phyloP scores from a whole-genome alignment of 129 eudicot genomes.

The Tagetes erecta region DNA sequence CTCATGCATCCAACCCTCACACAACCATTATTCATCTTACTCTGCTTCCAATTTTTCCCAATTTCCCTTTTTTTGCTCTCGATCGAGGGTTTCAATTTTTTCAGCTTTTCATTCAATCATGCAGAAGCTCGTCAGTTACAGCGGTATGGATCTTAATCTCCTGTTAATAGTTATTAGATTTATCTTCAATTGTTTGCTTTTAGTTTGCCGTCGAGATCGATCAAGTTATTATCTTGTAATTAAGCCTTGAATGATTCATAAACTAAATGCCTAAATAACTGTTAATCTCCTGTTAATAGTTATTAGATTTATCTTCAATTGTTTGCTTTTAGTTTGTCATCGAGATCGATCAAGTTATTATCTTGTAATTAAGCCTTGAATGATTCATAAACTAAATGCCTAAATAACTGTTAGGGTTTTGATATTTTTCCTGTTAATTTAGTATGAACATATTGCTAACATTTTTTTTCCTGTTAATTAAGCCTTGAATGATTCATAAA shows the following conservation, averaged over 20 bases:
- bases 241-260: too few relatives aligned
- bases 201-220: not conserved
- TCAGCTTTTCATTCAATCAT: constrained; percentile 41
- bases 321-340: not conserved
- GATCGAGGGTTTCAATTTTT: constrained; percentile 65
- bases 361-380: not conserved
- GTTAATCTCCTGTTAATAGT: not conserved
- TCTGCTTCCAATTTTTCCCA: not conserved
- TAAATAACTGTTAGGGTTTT: too few relatives aligned
- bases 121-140: constrained; percentile 73
- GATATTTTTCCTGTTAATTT: not conserved
- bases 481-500: too few relatives aligned
- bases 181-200: not conserved
- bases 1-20: constrained; percentile 50
- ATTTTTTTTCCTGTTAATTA: too few relatives aligned
- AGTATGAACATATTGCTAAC: not conserved
- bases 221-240: not conserved
- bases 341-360: not conserved
- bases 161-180: constrained; percentile 3
- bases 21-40: constrained; percentile 26
- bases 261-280: not conserved
- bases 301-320: not conserved
- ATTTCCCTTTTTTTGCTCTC: constrained; percentile 63
- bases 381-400: too few relatives aligned
- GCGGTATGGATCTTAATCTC: constrained; percentile 45